Base-by-base conservation (phyloP, 2,329 filamentous ascomycete genomes). In the Phialocephala sp. region DNA sequence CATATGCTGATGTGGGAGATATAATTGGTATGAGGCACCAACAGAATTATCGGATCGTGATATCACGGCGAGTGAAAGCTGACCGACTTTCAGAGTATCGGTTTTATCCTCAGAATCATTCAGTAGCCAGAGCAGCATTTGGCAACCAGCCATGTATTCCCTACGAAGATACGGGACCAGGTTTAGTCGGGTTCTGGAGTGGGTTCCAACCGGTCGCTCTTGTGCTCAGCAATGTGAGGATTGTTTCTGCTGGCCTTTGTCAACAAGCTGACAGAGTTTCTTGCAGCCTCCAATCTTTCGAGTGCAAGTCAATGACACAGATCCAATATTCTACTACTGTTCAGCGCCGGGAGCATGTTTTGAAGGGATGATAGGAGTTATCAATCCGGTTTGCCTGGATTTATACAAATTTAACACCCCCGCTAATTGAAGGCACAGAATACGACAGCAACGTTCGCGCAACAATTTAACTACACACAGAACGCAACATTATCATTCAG, bases 301-400 rank as follows among this genome's bases (percentile, higher is more conserved):
- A 50, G 70, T 84, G 27, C 70, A 68, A 22, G 79, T 91, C 64
- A 90, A 90, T 70, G 80, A 88, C 68, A 89, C 87, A 0, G 76
- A 84, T 24, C 89, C 90, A 0, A 84, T 88, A 18, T 91, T 89
- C 75, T 91, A 85, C 76, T 92, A 92, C 76, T 92, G 89, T 68
- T 86, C 88, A 0, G 89, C 89, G 0, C 83, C 86, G 0, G 83
- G 81, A 0, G 91, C 89, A 1, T 94, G 91, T 72, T 81, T 82
- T 2, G 83, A 89, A 52, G 83, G 86, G 24, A 94, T 94, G 91
- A 84, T 94, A 18, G 91, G 91, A 2, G 89, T 86, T 1, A 89
- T 94, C 70, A 94, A 94, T 73, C 85, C 89, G 8, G 85, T 88
- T 79, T 66, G 81, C 64, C n/a, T 43, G 22, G 9, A 24, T 4